phyloP scores from a whole-genome alignment of 805 yeast genomes.

The Suhomyces sp. region DNA sequence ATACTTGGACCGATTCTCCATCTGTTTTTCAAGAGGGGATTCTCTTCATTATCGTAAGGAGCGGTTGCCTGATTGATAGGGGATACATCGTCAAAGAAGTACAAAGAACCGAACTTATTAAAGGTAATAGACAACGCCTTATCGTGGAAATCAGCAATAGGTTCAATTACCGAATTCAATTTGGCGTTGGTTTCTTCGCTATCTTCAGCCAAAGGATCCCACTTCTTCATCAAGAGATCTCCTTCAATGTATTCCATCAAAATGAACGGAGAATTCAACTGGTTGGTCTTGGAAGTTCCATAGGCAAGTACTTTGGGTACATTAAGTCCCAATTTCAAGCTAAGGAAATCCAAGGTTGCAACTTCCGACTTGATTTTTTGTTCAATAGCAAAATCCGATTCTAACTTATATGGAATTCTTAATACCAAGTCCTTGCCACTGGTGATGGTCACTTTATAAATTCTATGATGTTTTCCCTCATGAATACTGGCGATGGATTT shows the following conservation, averaged over 20 bases:
- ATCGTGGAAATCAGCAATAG: constrained; percentile 66
- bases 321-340: constrained; percentile 58
- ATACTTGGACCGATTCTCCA: constrained; percentile 92
- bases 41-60: constrained; percentile 63
- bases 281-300: constrained; percentile 61
- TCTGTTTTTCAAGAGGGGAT: constrained; percentile 54
- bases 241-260: constrained; percentile 81
- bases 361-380: constrained; percentile 82
- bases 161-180: constrained; percentile 62
- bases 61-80: constrained; percentile 40
- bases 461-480: constrained; percentile 92
- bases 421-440: constrained; percentile 64
- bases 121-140: constrained; percentile 57
- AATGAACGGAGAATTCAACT: constrained; percentile 70
- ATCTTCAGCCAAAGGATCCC: constrained; percentile 81
- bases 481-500: constrained; percentile 80
- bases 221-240: constrained; percentile 76
- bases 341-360: constrained; percentile 86
- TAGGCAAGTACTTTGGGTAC: constrained; percentile 76
- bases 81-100: constrained; percentile 69
- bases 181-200: constrained; percentile 49
- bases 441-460: constrained; percentile 70
- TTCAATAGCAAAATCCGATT: constrained; percentile 61
- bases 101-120: constrained; percentile 77
- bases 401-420: constrained; percentile 82